Conservation (phyloP, 2,329 filamentous ascomycete genomes). For the Lasiodiplodia hormozganensis region DNA sequence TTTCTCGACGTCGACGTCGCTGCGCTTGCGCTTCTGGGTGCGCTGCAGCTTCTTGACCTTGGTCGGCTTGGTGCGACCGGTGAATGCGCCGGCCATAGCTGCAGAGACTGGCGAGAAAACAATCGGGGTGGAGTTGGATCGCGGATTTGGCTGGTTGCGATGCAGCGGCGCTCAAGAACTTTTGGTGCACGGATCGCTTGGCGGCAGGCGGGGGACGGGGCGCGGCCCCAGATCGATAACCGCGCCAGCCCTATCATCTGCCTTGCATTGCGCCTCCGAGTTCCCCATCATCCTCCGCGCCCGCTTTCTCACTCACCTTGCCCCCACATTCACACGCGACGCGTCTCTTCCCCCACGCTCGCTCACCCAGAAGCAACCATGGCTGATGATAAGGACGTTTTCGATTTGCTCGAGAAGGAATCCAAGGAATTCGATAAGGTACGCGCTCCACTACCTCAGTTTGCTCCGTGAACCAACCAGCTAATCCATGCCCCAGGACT, state of each 20-base stretch:
- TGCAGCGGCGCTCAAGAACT: conserved; percentile 22
- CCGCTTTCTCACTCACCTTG: neutral
- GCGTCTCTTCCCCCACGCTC: neutral
- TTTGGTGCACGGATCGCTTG: conserved; percentile 16
- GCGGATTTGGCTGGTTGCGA: neutral
- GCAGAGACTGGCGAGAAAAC: neutral
- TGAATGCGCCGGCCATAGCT: conserved; percentile 41
- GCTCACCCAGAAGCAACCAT: conserved; percentile 41
- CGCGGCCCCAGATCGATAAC: conserved; percentile 20
- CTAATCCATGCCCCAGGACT: conserved; percentile 66
- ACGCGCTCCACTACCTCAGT: conserved; percentile 32
- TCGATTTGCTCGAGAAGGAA: conserved; percentile 82
- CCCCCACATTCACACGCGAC: neutral
- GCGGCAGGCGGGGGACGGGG: neutral
- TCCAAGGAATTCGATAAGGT: conserved; percentile 92
- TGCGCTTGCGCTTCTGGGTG: conserved; percentile 62
- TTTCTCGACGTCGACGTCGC: conserved; percentile 56
- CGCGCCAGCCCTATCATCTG: conserved; percentile 16
- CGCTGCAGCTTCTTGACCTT: conserved; percentile 64
- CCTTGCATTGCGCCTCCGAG: neutral
- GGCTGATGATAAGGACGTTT: conserved; percentile 58
- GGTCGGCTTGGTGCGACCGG: conserved; percentile 54
- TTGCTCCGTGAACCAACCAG: neutral
- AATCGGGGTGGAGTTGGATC: neutral
- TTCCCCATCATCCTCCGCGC: conserved; percentile 1